Evolutionary conservation across 305 asterid species (phyloP), one percentile per base, ranked within the genome.

Genomic region (Coffea humblotiana): DNA sequence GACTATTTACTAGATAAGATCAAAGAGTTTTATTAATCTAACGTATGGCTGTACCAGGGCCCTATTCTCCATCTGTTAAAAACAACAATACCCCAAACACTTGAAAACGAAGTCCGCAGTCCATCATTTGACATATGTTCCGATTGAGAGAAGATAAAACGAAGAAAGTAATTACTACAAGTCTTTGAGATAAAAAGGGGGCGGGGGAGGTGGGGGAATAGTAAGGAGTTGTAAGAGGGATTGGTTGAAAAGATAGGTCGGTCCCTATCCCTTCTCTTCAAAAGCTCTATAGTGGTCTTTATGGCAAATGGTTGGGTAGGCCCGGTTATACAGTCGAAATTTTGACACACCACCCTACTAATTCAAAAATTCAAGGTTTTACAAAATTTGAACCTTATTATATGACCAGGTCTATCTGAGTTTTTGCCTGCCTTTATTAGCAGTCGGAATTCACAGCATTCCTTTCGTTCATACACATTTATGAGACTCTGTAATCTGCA

Each of bases 211-310:
- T 2, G 10, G 10, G 52, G 52, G 54, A 13, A 10, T 2, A 9
- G 15, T 9, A 14, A 14, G 58, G 58, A 14, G 58, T 52, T 15
- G 21, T 13, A 25, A 19, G 75, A 63, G 47, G 25, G 68, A 64
- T 65, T 58, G 84, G 66, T 43, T 74, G 82, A 82, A 78, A 82
- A 72, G 82, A 82, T 67, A 54, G 82, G 75, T 47, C 52, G 75
- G 77, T 82, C 82, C 85, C 74, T 58, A 65, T 73, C 77, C 58
- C 23, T 56, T 4, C 23, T 40, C 79, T 45, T 49, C 78, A 70
- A 45, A 32, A 45, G 77, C 70, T 72, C 56, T 60, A 0, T 23
- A 1, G 9, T 60, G 7, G 21, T 32, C 67, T 29, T 32, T 32
- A 32, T 32, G 2, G 32, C 32, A 32, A 32, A 32, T 32, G 32